Evolutionary conservation across 495 filamentous ascomycete genomes (phyloP).

Genomic region (Aspergillus affinis): DNA sequence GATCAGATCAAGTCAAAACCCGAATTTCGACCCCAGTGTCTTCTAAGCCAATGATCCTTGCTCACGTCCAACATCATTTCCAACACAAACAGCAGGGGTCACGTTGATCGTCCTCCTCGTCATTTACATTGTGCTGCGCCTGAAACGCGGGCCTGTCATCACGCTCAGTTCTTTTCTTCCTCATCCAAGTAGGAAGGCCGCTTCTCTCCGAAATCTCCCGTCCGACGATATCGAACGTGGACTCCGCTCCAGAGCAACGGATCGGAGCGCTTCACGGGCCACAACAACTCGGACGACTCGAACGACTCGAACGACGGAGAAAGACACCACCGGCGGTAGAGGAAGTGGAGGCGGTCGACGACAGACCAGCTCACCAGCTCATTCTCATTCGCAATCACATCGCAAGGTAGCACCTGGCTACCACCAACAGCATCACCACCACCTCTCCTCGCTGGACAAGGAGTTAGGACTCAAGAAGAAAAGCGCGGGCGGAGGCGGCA

Average conservation of each 20-base stretch:
- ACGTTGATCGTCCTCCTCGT: constrained; percentile 2
- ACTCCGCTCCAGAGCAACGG: neutral
- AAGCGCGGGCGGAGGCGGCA: neutral
- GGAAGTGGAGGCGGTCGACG: no score
- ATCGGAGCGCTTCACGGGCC: neutral
- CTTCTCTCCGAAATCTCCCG: constrained; percentile 1
- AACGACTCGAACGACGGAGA: neutral
- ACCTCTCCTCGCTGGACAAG: neutral
- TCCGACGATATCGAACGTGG: neutral
- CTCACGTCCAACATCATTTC: neutral
- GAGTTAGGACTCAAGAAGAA: neutral
- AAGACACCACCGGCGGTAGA: neutral
- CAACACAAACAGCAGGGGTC: constrained; percentile 1
- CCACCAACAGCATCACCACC: no score
- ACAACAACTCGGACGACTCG: neutral
- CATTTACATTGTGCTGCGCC: constrained; percentile 2
- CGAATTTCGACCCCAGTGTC: neutral
- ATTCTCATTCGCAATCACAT: neutral
- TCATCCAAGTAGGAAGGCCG: neutral
- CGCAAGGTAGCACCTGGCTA: neutral
- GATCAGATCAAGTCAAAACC: neutral
- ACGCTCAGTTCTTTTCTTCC: constrained; percentile 5
- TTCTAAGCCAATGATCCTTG: neutral
- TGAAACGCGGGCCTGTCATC: constrained; percentile 7
- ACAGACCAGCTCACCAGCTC: neutral